Base-by-base conservation (phyloP, 805 yeast species). In the Starmerella scarabaei region DNA sequence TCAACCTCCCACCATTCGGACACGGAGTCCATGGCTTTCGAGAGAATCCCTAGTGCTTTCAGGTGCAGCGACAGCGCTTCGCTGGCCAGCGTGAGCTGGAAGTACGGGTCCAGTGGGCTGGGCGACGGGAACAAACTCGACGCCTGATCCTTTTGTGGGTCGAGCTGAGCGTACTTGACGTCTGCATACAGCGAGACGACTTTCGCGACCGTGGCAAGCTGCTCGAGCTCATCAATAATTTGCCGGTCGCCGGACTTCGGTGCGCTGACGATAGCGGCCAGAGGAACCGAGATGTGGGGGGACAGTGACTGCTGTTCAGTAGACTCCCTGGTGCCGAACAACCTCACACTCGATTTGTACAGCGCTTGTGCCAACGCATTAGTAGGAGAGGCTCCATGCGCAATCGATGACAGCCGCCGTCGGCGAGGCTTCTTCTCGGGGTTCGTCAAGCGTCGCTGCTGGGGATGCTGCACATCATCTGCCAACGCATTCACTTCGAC, bases 401-500 rank as follows among this genome's bases (percentile, higher is more conserved):
- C 52, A 27, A 60, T 50, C 5, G 62, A 56, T 30, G 55, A 46
- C 12, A 61, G 52, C 19, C 64, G 48, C 16, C 54, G 47, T 8
- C 51, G 40, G 15, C 47, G 23, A 20, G 41, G 27, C 19, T 29
- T 33, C 21, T 21, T 18, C 38, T 38, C 48, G 15, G 48, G 46
- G 28, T 45, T 42, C 30, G 47, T 34, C n/a, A n/a, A n/a, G n/a
- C n/a, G n/a, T n/a, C n/a, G n/a, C 33, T 33, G 31, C 12, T 42
- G 41, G 6, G 41, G 46, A 21, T 28, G 43, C 14, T 83, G 86
- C 37, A 88, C 63, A 57, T 86, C 95, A 59, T 88, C 97, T 3
- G 98, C 98, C 42, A 91, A 67, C 2, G 94, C 88, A 63, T 88
- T 88, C 7, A 88, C 93, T 56, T 91, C 97, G 3, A 88, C 96